Percentiles rank a stretch among this genome's conserved stretches.
Conservation (phyloP, 2,329 filamentous ascomycete genomes). For the Trichoderma sp. region DNA sequence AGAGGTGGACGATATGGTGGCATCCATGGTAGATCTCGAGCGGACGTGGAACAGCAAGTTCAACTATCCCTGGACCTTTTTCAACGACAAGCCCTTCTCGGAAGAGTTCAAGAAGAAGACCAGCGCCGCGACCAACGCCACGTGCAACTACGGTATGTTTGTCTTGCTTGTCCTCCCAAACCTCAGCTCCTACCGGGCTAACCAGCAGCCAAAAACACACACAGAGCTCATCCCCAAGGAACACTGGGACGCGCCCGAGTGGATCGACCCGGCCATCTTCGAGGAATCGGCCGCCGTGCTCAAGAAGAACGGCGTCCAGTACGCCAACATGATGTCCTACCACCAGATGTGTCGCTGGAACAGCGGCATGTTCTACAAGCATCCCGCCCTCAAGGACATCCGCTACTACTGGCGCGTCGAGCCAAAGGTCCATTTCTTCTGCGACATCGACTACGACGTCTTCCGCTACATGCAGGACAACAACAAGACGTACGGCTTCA, state of each 20-base stretch:
- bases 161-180: background rate
- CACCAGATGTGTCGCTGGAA: slow-evolving; percentile 99
- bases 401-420: slow-evolving; percentile 99
- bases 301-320: slow-evolving; percentile 82
- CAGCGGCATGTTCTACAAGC: slow-evolving; percentile 95
- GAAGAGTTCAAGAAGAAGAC: slow-evolving; percentile 90
- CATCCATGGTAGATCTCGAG: slow-evolving; percentile 88
- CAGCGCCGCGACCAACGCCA: slow-evolving; percentile 77
- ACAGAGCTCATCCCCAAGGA: slow-evolving; percentile 85
- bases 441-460: slow-evolving; percentile 96
- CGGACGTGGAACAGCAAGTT: slow-evolving; percentile 97
- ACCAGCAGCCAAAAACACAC: slow-evolving; percentile 16
- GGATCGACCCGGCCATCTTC: slow-evolving; percentile 88
- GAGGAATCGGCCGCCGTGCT: slow-evolving; percentile 79
- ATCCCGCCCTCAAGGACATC: slow-evolving; percentile 75
- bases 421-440: slow-evolving; percentile 98
- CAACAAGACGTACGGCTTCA: slow-evolving; percentile 99
- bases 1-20: slow-evolving; percentile 78
- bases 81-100: slow-evolving; percentile 92
- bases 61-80: slow-evolving; percentile 99
- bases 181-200: background rate
- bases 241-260: slow-evolving; percentile 87
- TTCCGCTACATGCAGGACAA: slow-evolving; percentile 97
- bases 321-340: slow-evolving; percentile 84
- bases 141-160: slow-evolving; percentile 70